These are phyloP conservation scores for Glaciozyma antarctica DNA, from an alignment of 768 basidiomycete species.

Conservation along the genomic window DNA sequence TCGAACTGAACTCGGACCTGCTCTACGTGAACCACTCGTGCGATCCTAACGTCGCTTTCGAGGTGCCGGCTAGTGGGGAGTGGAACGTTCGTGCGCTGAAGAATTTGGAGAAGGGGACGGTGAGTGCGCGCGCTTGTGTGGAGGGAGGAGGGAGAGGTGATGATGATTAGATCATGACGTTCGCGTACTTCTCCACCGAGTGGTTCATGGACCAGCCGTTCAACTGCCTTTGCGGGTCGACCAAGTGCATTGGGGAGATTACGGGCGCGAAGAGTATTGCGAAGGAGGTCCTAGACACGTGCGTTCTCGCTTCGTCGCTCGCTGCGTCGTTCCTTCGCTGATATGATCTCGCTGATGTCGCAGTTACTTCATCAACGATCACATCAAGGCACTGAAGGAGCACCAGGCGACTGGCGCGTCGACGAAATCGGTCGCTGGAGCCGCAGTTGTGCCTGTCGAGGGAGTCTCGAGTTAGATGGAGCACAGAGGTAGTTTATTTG, in stretches of 20 bases:
- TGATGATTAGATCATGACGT: conserved; percentile 38
- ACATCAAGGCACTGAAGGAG: conserved; percentile 24
- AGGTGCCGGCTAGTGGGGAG: conserved; percentile 44
- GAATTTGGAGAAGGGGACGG: conserved; percentile 37
- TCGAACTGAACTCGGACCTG: conserved; percentile 55
- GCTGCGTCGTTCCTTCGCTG: background rate
- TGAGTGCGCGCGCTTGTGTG: background rate
- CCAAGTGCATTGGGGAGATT: conserved; percentile 25
- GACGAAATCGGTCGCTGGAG: background rate
- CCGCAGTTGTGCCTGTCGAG: no score
- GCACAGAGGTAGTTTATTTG: no score
- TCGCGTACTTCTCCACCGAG: conserved; percentile 60
- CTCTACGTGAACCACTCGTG: conserved; percentile 48
- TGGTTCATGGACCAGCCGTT: conserved; percentile 62
- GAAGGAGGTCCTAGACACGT: conserved; percentile 13
- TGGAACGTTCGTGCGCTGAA: conserved; percentile 50
- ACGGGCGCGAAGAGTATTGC: conserved; percentile 28
- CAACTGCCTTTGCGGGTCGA: conserved; percentile 47
- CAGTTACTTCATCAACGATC: conserved; percentile 27
- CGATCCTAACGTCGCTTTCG: conserved; percentile 52
- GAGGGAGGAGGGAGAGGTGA: conserved; percentile 26
- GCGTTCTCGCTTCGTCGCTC: background rate
- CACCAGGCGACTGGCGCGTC: conserved; percentile 1
- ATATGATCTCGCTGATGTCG: background rate
- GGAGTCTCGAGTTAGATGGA: no score